These are phyloP conservation scores for Cladosporium velox DNA, from an alignment of 2,329 filamentous ascomycete genomes.

Conservation along the genomic window DNA sequence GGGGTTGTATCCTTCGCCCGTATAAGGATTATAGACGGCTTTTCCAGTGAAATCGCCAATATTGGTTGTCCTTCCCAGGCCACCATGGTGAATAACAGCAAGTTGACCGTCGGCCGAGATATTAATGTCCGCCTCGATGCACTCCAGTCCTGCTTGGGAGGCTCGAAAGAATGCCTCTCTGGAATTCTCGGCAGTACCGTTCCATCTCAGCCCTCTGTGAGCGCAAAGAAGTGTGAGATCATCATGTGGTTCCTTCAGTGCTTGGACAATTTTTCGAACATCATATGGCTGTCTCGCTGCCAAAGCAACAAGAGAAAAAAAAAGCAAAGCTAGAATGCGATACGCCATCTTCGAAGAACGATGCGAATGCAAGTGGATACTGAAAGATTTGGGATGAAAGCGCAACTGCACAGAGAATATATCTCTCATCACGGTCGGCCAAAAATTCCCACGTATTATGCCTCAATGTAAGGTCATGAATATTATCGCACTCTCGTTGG, in stretches of 20 bases:
- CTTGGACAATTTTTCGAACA: conserved; percentile 24
- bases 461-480: not conserved
- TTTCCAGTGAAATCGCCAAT: conserved; percentile 24
- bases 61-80: conserved; percentile 24
- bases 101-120: conserved; percentile 23
- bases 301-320: conserved; percentile 12
- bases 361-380: not conserved
- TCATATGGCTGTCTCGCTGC: conserved; percentile 22
- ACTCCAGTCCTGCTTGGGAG: conserved; percentile 21
- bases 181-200: conserved; percentile 28
- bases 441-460: not conserved
- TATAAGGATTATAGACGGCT: conserved; percentile 26
- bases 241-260: conserved; percentile 24
- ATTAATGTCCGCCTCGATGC: conserved; percentile 27
- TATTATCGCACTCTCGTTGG: not conserved
- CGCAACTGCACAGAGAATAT: not conserved
- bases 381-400: not conserved
- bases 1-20: conserved; percentile 25
- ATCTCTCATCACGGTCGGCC: not conserved
- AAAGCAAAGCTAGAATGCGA: not conserved
- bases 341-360: not conserved
- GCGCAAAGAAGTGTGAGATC: conserved; percentile 26
- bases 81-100: conserved; percentile 26
- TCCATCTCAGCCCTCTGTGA: conserved; percentile 27
- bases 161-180: conserved; percentile 28